phyloP scores from a whole-genome alignment of 1,284 basidiomycete genomes.

The Trichosporon sp. region DNA sequence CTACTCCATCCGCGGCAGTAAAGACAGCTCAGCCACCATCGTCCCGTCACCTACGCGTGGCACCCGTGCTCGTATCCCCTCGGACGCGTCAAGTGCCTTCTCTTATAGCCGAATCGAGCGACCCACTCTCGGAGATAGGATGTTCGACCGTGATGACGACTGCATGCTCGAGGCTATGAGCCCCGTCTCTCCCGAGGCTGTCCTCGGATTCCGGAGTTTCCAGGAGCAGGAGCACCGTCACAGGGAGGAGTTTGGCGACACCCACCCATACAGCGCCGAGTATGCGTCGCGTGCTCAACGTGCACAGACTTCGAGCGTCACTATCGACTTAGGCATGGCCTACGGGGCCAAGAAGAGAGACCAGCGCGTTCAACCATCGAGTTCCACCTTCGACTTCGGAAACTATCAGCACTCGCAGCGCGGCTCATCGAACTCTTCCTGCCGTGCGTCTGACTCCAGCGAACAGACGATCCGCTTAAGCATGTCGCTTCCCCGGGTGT shows the following conservation, averaged over 20 bases:
- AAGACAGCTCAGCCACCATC: background rate
- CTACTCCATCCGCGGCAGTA: background rate
- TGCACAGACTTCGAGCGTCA: background rate
- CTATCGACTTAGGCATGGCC: background rate
- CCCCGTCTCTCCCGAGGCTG: background rate
- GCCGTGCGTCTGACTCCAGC: background rate
- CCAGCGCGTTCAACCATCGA: background rate
- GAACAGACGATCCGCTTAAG: background rate
- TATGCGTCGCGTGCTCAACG: background rate
- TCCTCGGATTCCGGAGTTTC: background rate
- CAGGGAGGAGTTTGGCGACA: background rate
- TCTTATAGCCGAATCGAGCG: background rate
- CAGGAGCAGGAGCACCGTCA: background rate
- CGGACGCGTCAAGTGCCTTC: background rate
- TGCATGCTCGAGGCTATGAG: background rate
- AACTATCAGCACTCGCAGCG: background rate
- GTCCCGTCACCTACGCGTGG: background rate
- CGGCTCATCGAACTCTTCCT: background rate
- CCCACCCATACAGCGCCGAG: background rate
- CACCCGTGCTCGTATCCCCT: background rate
- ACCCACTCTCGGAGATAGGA: slow-evolving; percentile 1
- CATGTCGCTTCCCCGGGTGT: background rate
- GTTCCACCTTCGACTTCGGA: background rate
- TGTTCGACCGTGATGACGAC: background rate
- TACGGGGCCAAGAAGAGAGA: background rate